These are phyloP conservation scores for Cinnamomum micranthum DNA, from an alignment of 164 flowering plant genomes.

Conservation along the genomic window DNA sequence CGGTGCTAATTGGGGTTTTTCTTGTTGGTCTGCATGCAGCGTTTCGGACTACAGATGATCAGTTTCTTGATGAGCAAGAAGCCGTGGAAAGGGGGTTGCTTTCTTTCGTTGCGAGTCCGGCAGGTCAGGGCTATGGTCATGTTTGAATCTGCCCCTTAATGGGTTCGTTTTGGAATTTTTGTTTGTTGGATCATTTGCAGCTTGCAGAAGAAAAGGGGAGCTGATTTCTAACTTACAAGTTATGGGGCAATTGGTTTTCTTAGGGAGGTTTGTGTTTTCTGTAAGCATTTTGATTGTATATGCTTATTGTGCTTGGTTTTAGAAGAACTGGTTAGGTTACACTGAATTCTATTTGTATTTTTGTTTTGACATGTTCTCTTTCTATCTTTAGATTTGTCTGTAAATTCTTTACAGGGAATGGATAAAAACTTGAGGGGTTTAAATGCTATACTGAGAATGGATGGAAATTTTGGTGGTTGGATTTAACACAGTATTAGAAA, in stretches of 20 bases:
- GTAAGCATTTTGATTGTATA: not conserved
- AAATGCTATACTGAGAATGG: no score
- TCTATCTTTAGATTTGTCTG: no score
- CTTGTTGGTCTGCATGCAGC: conserved; percentile 50
- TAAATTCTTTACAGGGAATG: no score
- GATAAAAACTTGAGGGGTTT: no score
- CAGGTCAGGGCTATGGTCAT: not conserved
- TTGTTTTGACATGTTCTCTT: no score
- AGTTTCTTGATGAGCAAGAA: conserved; percentile 23
- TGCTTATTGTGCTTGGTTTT: not conserved
- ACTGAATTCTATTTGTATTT: not conserved
- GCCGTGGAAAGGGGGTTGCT: conserved; percentile 30
- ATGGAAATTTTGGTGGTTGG: no score
- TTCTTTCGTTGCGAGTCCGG: conserved; percentile 28
- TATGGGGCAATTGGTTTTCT: not conserved
- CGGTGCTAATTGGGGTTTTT: conserved; percentile 32
- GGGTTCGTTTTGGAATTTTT: not conserved
- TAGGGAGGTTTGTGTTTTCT: not conserved
- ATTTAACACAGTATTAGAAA: no score
- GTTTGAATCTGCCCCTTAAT: conserved; percentile 1
- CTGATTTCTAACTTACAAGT: not conserved
- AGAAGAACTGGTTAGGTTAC: not conserved
- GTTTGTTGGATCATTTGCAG: not conserved
- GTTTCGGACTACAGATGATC: conserved; percentile 52
- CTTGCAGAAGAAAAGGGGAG: not conserved